Conservation (phyloP, 2,329 filamentous ascomycete genomes). For the Ophiocordyceps camponoti-saundersi region DNA sequence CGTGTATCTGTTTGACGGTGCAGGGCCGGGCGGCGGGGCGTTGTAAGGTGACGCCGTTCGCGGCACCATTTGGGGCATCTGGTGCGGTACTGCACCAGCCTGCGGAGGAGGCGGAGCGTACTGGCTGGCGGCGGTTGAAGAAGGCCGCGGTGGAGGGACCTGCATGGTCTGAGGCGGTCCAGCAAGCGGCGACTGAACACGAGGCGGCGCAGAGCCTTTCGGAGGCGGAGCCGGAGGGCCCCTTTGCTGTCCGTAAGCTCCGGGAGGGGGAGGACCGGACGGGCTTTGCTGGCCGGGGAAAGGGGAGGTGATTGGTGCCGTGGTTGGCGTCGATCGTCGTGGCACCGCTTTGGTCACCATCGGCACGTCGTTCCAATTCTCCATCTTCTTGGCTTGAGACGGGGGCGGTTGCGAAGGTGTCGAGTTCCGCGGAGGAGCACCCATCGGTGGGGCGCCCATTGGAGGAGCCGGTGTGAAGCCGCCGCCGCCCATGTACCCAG, state of each 20-base stretch:
- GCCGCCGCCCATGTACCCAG: conserved; percentile 18
- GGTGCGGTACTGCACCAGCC: conserved; percentile 44
- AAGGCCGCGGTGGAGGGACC: conserved; percentile 42
- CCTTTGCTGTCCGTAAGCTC: conserved; percentile 42
- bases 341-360: conserved; percentile 62
- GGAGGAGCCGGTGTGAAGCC: conserved; percentile 16
- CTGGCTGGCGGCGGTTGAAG: conserved; percentile 43
- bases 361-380: conserved; percentile 91
- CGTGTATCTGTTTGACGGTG: conserved; percentile 62
- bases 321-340: conserved; percentile 57
- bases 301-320: conserved; percentile 53
- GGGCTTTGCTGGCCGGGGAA: conserved; percentile 50
- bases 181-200: conserved; percentile 55
- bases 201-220: conserved; percentile 54
- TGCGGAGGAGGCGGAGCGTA: conserved; percentile 29
- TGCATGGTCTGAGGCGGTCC: conserved; percentile 27
- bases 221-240: conserved; percentile 71
- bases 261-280: conserved; percentile 39
- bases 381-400: conserved; percentile 51
- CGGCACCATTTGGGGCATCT: conserved; percentile 41
- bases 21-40: conserved; percentile 51
- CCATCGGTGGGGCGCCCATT: conserved; percentile 19
- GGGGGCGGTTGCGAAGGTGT: conserved; percentile 54
- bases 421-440: conserved; percentile 34
- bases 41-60: conserved; percentile 78